Evolutionary conservation across 208 protist species (phyloP).

Genomic region (Leishmania guyanensis): DNA sequence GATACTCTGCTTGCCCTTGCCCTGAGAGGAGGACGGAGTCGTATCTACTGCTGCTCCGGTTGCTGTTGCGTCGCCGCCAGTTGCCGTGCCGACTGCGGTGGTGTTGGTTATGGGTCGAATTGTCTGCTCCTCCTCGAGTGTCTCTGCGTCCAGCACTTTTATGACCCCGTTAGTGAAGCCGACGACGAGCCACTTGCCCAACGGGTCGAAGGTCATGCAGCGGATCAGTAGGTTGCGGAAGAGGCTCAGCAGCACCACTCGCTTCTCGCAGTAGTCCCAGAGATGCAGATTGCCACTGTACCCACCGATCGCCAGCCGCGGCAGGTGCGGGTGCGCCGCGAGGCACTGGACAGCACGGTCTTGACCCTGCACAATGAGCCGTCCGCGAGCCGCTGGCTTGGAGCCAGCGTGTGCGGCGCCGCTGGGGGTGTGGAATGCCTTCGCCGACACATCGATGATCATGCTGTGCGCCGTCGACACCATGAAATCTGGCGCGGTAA

Average conservation of each 20-base stretch:
- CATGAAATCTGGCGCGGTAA: conserved; percentile 90
- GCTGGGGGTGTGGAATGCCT: conserved; percentile 77
- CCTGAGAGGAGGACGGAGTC: not conserved
- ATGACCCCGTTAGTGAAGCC: conserved; percentile 93
- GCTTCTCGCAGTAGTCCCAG: conserved; percentile 88
- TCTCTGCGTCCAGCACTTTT: conserved; percentile 90
- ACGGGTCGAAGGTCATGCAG: conserved; percentile 89
- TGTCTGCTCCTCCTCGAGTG: conserved; percentile 80
- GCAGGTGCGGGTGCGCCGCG: conserved; percentile 79
- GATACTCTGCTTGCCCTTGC: not conserved
- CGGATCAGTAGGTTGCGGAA: conserved; percentile 85
- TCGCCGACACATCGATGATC: conserved; percentile 86
- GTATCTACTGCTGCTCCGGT: not conserved
- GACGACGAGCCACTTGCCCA: conserved; percentile 78
- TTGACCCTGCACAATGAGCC: conserved; percentile 90
- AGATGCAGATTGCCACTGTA: conserved; percentile 89
- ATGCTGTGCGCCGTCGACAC: conserved; percentile 90
- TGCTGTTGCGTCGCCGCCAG: not conserved
- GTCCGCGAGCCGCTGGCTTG: conserved; percentile 57
- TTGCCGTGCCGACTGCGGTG: not conserved
- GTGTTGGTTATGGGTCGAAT: conserved; percentile 43
- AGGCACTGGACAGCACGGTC: conserved; percentile 85
- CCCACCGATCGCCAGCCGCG: conserved; percentile 85
- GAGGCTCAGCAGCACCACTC: conserved; percentile 75
- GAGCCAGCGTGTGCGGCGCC: conserved; percentile 13